Evolutionary conservation across 2,329 filamentous ascomycete species (phyloP).

Genomic region (Neurospora sp.): DNA sequence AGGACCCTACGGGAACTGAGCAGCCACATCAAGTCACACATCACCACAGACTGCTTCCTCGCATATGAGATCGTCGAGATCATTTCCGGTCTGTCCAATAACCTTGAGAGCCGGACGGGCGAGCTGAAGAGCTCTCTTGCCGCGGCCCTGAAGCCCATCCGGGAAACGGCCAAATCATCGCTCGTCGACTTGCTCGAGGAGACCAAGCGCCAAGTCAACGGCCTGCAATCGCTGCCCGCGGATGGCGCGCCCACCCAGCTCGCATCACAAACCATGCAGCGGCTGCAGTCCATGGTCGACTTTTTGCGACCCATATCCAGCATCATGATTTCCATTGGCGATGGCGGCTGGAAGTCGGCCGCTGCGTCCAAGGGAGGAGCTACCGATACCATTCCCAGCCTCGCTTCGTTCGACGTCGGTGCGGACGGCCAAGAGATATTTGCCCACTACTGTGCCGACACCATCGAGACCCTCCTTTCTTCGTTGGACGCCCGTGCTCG

Average conservation of each 20-base stretch:
- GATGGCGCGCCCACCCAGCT: slow-evolving; percentile 73
- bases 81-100: slow-evolving; percentile 67
- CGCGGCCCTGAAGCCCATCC: slow-evolving; percentile 77
- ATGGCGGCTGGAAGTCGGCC: slow-evolving; percentile 73
- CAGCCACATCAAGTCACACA: slow-evolving; percentile 73
- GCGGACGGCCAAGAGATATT: slow-evolving; percentile 85
- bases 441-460: slow-evolving; percentile 81
- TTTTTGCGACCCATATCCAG: slow-evolving; percentile 81
- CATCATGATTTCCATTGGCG: slow-evolving; percentile 84
- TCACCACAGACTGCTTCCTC: slow-evolving; percentile 86
- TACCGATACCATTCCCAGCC: slow-evolving; percentile 55
- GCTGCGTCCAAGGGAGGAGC: slow-evolving; percentile 42
- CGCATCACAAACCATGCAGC: slow-evolving; percentile 75
- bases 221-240: slow-evolving; percentile 57
- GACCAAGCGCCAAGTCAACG: slow-evolving; percentile 58
- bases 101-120: slow-evolving; percentile 72
- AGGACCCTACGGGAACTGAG: slow-evolving; percentile 85
- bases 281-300: slow-evolving; percentile 75
- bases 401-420: slow-evolving; percentile 75
- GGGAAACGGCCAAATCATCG: slow-evolving; percentile 84
- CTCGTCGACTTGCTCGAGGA: slow-evolving; percentile 78
- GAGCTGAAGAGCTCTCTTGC: slow-evolving; percentile 77
- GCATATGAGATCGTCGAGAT: slow-evolving; percentile 94
- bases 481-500: slow-evolving; percentile 68
- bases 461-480: slow-evolving; percentile 69